Base-by-base conservation (phyloP, 2,329 filamentous ascomycete genomes). In the Fusarium annulatum region DNA sequence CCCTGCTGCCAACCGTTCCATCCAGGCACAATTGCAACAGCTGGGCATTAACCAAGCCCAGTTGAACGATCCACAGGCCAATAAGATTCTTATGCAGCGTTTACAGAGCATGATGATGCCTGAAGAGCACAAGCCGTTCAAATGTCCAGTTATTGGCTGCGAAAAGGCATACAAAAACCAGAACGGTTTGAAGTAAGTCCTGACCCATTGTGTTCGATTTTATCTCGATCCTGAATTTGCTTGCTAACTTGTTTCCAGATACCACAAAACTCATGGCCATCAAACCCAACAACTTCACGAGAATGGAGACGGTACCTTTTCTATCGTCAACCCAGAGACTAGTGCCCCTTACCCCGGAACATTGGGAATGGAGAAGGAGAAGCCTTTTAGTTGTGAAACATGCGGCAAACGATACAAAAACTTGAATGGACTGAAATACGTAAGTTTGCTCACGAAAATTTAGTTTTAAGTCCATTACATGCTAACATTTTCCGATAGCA, bases 111-210 rank as follows among this genome's bases (percentile, higher is more conserved):
- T 92, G 80, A 87, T 91, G 82, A 88, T 91, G 66, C 92, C 92
- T 21, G 96, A 98, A 81, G 96, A 99, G 81, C 94, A 97, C 79
- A 99, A 98, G 84, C 96, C 96, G 0, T 99, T 97, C 87, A 94
- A 95, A 81, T 99, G 96, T 79, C 96, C 96, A 3, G 96, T 99
- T 57, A 97, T 99, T 81, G 96, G 96, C 10, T 99, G 96, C 80
- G 96, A 98, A 83, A 99, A 99, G 87, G 96, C 96, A 0, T 99
- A 99, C 86, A 99, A 99, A 88, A 99, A 99, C 82, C 96, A 98
- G 82, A 99, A 99, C 77, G 96, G 96, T 56, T 87, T 99, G 64
- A 99, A 98, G 89, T 99, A 94, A 77, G 86, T 85, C 69, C 19
- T 30, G n/a, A 18, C 14, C 14, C 28, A 9, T 23, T 21, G 26